Conservation (phyloP, 2,329 filamentous ascomycete species). For the Chaetomiaceae sp. region DNA sequence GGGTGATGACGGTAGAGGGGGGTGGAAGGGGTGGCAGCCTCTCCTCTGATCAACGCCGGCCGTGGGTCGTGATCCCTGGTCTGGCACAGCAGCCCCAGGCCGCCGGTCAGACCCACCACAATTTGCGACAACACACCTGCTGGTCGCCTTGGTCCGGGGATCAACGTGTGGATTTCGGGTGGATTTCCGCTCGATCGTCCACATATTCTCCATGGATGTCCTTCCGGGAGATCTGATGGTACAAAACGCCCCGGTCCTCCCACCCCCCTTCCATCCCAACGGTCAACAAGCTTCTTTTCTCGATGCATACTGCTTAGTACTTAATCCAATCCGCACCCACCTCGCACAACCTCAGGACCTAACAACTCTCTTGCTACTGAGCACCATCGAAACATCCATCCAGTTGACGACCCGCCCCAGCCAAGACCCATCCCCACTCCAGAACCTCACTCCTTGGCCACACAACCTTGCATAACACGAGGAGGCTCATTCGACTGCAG, state of each 20-base stretch:
- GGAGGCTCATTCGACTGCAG: slow-evolving; percentile 15
- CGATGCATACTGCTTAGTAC: slow-evolving; percentile 31
- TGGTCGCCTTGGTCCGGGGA: slow-evolving; percentile 38
- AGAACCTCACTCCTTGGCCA: slow-evolving; percentile 1
- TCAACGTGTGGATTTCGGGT: slow-evolving; percentile 33
- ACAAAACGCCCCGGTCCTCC: slow-evolving; percentile 26
- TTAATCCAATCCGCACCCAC: slow-evolving; percentile 39
- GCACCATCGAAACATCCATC: no score
- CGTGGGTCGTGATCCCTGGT: slow-evolving; percentile 34
- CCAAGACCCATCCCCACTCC: background rate
- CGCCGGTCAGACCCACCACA: slow-evolving; percentile 41
- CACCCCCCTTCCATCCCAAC: slow-evolving; percentile 37
- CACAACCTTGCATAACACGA: slow-evolving; percentile 1
- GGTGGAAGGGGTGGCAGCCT: slow-evolving; percentile 1
- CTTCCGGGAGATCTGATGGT: slow-evolving; percentile 42
- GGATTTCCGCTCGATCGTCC: slow-evolving; percentile 48
- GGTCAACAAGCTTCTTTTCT: slow-evolving; percentile 34
- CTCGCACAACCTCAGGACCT: no score
- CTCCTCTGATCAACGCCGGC: slow-evolving; percentile 26
- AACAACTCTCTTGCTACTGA: no score
- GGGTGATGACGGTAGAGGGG: slow-evolving; percentile 9
- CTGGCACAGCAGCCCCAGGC: slow-evolving; percentile 30
- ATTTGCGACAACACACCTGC: slow-evolving; percentile 48
- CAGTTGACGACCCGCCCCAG: background rate
- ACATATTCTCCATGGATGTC: slow-evolving; percentile 28